Base-by-base conservation (phyloP, 2,329 filamentous ascomycete species). In the Fusarium chlamydosporum region DNA sequence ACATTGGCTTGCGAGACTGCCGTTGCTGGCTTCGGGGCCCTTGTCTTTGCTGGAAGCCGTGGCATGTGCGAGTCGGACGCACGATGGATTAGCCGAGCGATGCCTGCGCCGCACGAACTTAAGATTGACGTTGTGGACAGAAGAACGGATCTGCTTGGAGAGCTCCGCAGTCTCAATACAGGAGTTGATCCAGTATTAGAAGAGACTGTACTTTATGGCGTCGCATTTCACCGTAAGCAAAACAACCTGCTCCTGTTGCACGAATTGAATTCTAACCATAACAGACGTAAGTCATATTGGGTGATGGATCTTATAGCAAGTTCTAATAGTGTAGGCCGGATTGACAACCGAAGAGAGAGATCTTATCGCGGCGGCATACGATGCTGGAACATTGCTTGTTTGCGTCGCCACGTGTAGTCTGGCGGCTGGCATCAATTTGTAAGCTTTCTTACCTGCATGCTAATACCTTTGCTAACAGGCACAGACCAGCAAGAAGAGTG, bases 371-470 rank as follows among this genome's bases (percentile, higher is more conserved):
- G 84, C 84, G 35, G 91, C 91, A 13, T 94, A 93, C 68, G 91
- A 94, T 74, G 77, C 81, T 38, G 91, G 91, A 1, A 81, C 86
- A 7, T 76, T 94, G 18, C 90, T 90, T 69, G 87, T 93, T 1
- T 89, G 92, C 53, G 88, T 93, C 16, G 92, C 92, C 37, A 94
- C 92, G 3, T 93, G 91, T 72, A 93, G 91, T 75, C 84, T 94
- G 58, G 92, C 92, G n/a, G 92, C 91, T 15, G 92, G 92, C n/a
- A 92, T 94, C 61, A 94, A 94, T 77, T 80, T 94, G 73, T 83
- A 63, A 59, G 79, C 67, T 16, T 27, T 11, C 6, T 7, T 10
- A 3, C 12, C 9, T 8, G 29, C 6, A 9, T 56, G 15, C n/a
- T 20, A 9, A 18, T 18, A 35, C 16, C 27, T 45, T 11, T 43